These are phyloP conservation scores for Plasmodium gonderi DNA, from an alignment of 169 alveolate species.

Conservation along the genomic window DNA sequence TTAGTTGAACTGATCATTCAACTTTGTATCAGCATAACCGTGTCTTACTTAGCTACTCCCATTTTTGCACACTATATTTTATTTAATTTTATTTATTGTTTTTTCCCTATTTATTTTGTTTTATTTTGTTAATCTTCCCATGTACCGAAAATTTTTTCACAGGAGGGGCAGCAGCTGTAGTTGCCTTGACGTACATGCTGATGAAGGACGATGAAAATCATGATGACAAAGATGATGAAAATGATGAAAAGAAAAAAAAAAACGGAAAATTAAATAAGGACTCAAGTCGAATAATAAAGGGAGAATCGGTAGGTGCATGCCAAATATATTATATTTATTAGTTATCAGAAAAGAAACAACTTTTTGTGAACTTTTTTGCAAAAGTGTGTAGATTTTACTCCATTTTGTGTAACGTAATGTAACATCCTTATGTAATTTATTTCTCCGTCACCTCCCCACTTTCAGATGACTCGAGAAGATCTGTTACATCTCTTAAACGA, in stretches of 20 bases:
- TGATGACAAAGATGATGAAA: slow-evolving; percentile 63
- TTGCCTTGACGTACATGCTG: slow-evolving; percentile 78
- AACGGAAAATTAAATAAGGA: slow-evolving; percentile 21
- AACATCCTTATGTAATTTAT: neutral
- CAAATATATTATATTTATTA: neutral
- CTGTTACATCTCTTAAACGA: slow-evolving; percentile 78
- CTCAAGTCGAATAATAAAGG: slow-evolving; percentile 34
- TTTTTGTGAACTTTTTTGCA: neutral
- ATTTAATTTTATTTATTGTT: too few species aligned
- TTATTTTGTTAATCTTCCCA: too few species aligned
- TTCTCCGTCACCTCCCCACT: neutral
- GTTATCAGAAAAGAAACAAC: neutral
- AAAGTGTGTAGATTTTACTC: neutral
- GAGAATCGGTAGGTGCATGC: slow-evolving; percentile 51
- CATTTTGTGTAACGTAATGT: neutral
- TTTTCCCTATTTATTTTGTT: neutral
- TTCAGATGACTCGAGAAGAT: slow-evolving; percentile 79
- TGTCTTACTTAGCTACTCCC: neutral
- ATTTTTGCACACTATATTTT: neutral
- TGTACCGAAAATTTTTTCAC: too few species aligned
- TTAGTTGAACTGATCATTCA: too few species aligned
- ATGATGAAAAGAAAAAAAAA: slow-evolving; percentile 30
- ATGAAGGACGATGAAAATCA: slow-evolving; percentile 77
- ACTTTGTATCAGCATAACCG: too few species aligned
- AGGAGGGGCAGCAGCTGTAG: slow-evolving; percentile 83